Base-by-base conservation (phyloP, 257 asterid species). In the Rhazya stricta region DNA sequence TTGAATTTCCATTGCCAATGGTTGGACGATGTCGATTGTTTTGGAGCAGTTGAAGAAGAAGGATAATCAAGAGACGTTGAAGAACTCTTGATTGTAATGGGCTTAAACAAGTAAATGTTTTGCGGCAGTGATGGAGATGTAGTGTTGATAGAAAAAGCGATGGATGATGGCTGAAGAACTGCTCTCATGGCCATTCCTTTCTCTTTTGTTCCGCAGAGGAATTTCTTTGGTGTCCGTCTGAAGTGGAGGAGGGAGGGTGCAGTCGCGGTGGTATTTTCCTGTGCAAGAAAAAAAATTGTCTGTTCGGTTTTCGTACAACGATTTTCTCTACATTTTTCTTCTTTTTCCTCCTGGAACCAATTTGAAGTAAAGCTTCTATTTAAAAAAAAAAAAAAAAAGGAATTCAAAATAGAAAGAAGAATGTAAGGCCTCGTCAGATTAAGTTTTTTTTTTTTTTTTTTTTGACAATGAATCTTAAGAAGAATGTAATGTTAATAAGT, bases 1-100 rank as follows among this genome's bases (percentile, higher is more conserved):
- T 81, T 86, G 77, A 84, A 86, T 69, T 87, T 89, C 98, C 98
- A 91, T 39, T 84, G 66, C 97, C 97, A 92, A 76, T 32, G 56
- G 58, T 54, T 72, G 76, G 72, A 43, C 4, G 79, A 65, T 27
- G 81, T 66, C 68, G 78, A 32, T 45, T 69, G 74, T 30, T 72
- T 72, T 30, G 74, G 60, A 27, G 70, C 18, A 57, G 79, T 29
- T 25, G 75, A 39, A 45, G 79, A 56, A 69, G 79, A 23, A n/a
- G 69, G 61, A 45, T 78, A 71, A 65, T 78, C 81, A 34, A 78
- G 60, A 78, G 81, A 78, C 25, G 81, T 71, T 51, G 81, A 61
- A 12, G 71, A 61, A 39, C 61, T 67, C 60, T 56, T 72, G 32
- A 72, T 76, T 32, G n/a, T 3, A 73, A 72, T 41, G 61, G 77